A percentile compares a stretch with the other conserved stretches of the same genome.
These are phyloP conservation scores for Abortiporus biennis DNA, from an alignment of 1,284 basidiomycete genomes.

Conservation along the genomic window DNA sequence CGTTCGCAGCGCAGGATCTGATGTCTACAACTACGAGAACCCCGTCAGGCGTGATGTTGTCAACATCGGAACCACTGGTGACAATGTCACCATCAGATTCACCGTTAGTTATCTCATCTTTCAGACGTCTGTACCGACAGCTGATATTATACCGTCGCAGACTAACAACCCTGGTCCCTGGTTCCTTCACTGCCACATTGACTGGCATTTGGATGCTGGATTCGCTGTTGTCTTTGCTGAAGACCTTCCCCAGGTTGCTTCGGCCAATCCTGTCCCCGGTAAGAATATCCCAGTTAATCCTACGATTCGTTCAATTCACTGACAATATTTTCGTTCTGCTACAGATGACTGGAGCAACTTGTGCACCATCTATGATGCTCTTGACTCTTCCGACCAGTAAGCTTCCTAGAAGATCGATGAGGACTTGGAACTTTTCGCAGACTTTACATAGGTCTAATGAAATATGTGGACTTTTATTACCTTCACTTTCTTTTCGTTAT, in stretches of 20 bases:
- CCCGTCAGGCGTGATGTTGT: conserved; percentile 21
- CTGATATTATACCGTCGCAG: not conserved
- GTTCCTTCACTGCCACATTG: conserved; percentile 8
- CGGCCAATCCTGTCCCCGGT: conserved; percentile 14
- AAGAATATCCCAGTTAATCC: not conserved
- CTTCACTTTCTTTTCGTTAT: no score
- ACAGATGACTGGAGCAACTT: conserved; percentile 15
- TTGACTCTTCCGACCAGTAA: not conserved
- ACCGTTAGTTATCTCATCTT: not conserved
- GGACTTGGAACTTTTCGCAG: no score
- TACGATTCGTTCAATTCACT: not conserved
- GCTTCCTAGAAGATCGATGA: no score
- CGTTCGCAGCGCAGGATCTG: conserved; percentile 9
- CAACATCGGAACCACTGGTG: conserved; percentile 11
- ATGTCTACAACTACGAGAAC: conserved; percentile 29
- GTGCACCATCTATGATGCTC: conserved; percentile 17
- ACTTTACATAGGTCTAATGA: no score
- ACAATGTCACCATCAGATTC: conserved; percentile 18
- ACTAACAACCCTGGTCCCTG: conserved; percentile 6
- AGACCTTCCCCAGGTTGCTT: conserved; percentile 7
- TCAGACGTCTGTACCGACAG: not conserved
- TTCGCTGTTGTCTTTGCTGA: conserved; percentile 7
- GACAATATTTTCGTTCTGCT: not conserved
- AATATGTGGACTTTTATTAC: no score
- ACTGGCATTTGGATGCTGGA: conserved; percentile 7